These are phyloP conservation scores for Tulasnella sp. DNA, from an alignment of 768 basidiomycete species.

Conservation along the genomic window DNA sequence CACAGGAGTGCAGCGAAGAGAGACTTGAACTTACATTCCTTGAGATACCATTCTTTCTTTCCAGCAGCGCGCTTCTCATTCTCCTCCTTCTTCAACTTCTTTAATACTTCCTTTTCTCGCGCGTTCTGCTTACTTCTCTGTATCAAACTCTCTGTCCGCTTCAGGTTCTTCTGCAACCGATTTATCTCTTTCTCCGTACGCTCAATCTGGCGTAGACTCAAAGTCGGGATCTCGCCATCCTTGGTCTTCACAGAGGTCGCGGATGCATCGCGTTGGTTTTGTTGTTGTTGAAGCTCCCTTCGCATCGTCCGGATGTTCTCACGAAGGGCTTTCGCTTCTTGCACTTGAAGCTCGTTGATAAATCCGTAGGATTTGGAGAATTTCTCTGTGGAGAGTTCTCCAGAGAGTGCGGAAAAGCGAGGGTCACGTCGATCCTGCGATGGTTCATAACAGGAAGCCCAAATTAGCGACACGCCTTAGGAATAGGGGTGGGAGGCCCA, in stretches of 20 bases:
- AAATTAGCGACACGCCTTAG: neutral
- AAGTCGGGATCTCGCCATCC: conserved; percentile 3
- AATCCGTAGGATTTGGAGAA: conserved; percentile 69
- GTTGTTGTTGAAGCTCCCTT: too few species aligned
- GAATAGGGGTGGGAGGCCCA: neutral
- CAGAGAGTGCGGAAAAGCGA: conserved; percentile 66
- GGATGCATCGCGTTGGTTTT: conserved; percentile 52
- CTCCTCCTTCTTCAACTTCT: conserved; percentile 45
- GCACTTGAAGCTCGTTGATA: conserved; percentile 50
- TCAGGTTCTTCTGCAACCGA: conserved; percentile 27
- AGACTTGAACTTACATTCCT: conserved; percentile 45
- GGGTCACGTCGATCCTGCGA: conserved; percentile 73
- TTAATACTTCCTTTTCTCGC: conserved; percentile 60
- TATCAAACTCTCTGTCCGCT: conserved; percentile 64
- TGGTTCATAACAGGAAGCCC: neutral
- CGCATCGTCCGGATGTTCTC: conserved; percentile 24
- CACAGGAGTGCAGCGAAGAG: neutral
- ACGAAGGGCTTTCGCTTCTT: conserved; percentile 54
- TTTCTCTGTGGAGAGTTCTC: conserved; percentile 51
- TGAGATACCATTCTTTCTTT: conserved; percentile 80
- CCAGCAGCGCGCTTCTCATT: conserved; percentile 58
- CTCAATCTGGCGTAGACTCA: conserved; percentile 19
- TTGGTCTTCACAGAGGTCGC: conserved; percentile 42
- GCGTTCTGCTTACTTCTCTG: conserved; percentile 59
- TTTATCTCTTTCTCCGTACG: conserved; percentile 20